These are phyloP conservation scores for Quercus aquifolioides DNA, from an alignment of 306 rosid genomes.

Conservation along the genomic window DNA sequence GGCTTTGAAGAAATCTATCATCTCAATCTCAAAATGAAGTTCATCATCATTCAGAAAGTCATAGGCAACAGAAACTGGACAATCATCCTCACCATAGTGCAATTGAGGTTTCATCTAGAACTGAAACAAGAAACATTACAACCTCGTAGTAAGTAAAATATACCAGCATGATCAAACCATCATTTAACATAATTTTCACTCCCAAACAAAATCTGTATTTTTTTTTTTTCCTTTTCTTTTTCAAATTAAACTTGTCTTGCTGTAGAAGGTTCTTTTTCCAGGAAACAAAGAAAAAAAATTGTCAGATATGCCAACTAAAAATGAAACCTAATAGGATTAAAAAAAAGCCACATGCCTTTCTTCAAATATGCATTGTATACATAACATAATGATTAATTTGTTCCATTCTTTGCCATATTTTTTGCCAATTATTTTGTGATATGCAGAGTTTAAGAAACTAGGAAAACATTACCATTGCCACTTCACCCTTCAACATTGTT, in stretches of 20 bases:
- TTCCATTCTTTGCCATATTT: background rate
- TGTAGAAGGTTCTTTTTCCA: background rate
- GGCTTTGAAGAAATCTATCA: constrained; percentile 84
- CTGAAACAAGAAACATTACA: constrained; percentile 43
- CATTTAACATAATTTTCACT: background rate
- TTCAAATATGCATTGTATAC: background rate
- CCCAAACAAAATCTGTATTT: no score
- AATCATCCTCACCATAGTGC: constrained; percentile 92
- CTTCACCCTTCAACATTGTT: constrained; percentile 92
- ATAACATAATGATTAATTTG: background rate
- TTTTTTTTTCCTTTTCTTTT: background rate
- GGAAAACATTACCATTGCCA: constrained; percentile 72
- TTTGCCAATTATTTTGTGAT: background rate
- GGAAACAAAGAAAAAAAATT: background rate
- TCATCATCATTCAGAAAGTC: constrained; percentile 85
- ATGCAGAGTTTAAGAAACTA: background rate
- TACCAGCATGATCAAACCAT: background rate
- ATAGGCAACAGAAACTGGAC: constrained; percentile 68
- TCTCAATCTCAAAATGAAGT: constrained; percentile 95
- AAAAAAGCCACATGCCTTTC: background rate
- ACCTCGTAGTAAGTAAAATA: constrained; percentile 3
- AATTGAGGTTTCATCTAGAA: constrained; percentile 87
- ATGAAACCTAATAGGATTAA: background rate
- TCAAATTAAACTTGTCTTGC: background rate
- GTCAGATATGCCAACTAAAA: background rate